Base-by-base conservation (phyloP, 108 stramenopile genomes). In the Skeletonema potamos region DNA sequence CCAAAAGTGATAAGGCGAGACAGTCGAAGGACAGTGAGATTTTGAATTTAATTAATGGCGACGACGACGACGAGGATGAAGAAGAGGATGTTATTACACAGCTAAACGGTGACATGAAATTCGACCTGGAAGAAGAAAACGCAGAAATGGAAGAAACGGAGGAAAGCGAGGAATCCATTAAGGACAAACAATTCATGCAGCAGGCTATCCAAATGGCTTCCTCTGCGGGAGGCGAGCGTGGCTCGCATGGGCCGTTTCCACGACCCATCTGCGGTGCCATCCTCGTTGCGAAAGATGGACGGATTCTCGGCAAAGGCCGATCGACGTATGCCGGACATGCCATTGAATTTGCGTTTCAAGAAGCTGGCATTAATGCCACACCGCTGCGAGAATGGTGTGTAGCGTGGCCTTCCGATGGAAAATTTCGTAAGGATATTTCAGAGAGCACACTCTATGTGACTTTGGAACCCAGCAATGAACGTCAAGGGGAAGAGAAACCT, bases 371-470 rank as follows among this genome's bases (percentile, higher is more conserved):
- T 12, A 66, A 70, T 27, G 84, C 83, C 24, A 87, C 82, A 7
- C 92, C 90, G 4, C 64, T 91, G 10, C 61, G 79, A 10, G 92
- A 91, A 57, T 93, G 92, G 92, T 90, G 86, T 57, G 84, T 93
- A 26, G 64, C 81, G 9, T 93, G 90, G 90, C 87, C 89, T 3
- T 62, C 83, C 2, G 68, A 84, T 51, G 59, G 65, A 22, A 66
- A 80, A 24, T 73, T 91, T 41, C 83, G 92, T 11, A 64, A 74
- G 11, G 82, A 85, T 65, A 51, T 93, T 46, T 36, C 79, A 2
- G 48, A 76, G n/a, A 67, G 81, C 22, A 93, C 92, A 3, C 48
- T 93, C 48, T 93, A 93, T 64, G 78, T 91, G 29, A 93, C 92
- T 0, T 64, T 93, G 69, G 92, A 93, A 54, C 92, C 92, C 9